phyloP scores from a whole-genome alignment of 2,329 filamentous ascomycete species.

The Coleophoma eucalyptorum region DNA sequence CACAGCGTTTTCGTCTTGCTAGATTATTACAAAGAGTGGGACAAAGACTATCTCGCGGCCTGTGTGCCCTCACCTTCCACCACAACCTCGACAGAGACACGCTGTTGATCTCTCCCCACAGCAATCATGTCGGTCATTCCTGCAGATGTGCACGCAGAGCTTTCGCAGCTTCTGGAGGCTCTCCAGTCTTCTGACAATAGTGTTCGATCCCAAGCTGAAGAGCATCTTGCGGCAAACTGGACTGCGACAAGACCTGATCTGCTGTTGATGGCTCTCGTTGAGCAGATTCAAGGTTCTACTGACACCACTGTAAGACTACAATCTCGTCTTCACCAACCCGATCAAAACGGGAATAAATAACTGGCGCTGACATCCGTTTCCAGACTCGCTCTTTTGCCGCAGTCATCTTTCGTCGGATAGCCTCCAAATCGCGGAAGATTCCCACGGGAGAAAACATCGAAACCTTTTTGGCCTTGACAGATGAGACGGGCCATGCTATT shows the following conservation, averaged over 20 bases:
- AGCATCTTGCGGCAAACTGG: constrained; percentile 90
- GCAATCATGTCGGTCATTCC: constrained; percentile 77
- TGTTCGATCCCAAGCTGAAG: constrained; percentile 81
- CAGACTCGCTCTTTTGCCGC: constrained; percentile 88
- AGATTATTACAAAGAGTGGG: no score
- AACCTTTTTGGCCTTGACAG: constrained; percentile 76
- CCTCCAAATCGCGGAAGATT: constrained; percentile 82
- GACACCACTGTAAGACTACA: constrained; percentile 23
- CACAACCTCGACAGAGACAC: background rate
- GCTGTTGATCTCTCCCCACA: background rate
- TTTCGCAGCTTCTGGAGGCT: constrained; percentile 81
- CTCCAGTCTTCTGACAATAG: constrained; percentile 88
- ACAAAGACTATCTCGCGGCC: no score
- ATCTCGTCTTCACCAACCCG: background rate
- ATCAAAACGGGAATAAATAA: no score
- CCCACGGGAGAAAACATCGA: constrained; percentile 70
- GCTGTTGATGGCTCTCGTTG: constrained; percentile 87
- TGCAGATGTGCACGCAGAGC: constrained; percentile 77
- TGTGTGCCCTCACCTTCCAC: background rate
- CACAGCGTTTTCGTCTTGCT: no score
- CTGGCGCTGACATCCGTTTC: constrained; percentile 11
- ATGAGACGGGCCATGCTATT: constrained; percentile 73
- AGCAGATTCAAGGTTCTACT: constrained; percentile 80
- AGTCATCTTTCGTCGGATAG: constrained; percentile 90
- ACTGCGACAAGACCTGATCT: constrained; percentile 76